Conservation (phyloP, 306 rosid genomes). For the Benincasa hispida region DNA sequence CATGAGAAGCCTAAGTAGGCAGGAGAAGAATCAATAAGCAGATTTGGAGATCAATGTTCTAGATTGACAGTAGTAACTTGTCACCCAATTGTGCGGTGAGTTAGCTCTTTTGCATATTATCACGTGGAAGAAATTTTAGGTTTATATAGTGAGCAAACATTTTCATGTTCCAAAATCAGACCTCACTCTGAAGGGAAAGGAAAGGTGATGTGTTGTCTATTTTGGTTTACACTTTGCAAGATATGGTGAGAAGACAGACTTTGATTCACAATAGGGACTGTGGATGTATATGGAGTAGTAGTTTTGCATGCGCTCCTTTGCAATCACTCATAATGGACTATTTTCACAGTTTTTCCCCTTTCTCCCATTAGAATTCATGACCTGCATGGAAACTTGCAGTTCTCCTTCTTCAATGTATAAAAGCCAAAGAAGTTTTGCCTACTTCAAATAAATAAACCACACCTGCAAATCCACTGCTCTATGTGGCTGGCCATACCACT, state of each 20-base stretch:
- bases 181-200: neutral
- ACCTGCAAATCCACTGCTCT: slow-evolving; percentile 80
- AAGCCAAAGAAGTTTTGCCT: neutral
- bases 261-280: neutral
- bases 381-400: neutral
- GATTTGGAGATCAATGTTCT: neutral
- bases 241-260: neutral
- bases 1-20: too few relatives aligned
- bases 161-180: neutral
- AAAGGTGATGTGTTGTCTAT: neutral
- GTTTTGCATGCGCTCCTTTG: neutral
- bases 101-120: neutral
- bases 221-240: neutral
- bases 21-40: neutral
- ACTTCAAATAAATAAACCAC: neutral
- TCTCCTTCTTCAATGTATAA: neutral
- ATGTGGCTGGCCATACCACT: slow-evolving; percentile 92
- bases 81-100: neutral
- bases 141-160: neutral
- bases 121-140: neutral
- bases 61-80: neutral
- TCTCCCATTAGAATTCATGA: neutral
- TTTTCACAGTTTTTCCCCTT: neutral
- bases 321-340: neutral
- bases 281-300: neutral